phyloP scores from a whole-genome alignment of 805 yeast genomes.

The Candida railenensis region DNA sequence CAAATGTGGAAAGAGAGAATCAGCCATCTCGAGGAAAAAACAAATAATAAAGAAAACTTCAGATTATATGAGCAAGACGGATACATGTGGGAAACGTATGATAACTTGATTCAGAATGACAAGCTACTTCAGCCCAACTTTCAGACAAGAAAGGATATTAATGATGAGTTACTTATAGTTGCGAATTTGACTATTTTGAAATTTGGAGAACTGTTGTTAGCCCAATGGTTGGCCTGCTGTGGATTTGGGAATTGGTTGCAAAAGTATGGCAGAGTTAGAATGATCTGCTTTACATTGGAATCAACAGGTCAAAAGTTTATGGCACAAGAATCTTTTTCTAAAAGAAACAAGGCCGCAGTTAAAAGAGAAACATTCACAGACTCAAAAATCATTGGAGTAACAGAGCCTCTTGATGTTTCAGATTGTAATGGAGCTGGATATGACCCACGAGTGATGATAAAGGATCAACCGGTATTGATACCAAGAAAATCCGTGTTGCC shows the following conservation, averaged over 20 bases:
- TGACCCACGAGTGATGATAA: slow-evolving; percentile 35
- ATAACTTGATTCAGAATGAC: slow-evolving; percentile 44
- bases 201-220: slow-evolving; percentile 65
- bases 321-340: slow-evolving; percentile 49
- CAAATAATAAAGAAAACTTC: slow-evolving; percentile 31
- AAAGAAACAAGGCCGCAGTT: slow-evolving; percentile 62
- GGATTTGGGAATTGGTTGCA: slow-evolving; percentile 74
- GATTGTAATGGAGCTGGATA: slow-evolving; percentile 27
- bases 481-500: slow-evolving; percentile 29
- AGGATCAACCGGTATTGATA: slow-evolving; percentile 35
- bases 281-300: slow-evolving; percentile 68
- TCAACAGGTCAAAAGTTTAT: slow-evolving; percentile 52
- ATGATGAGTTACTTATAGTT: slow-evolving; percentile 54
- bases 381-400: slow-evolving; percentile 52
- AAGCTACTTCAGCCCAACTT: slow-evolving; percentile 35
- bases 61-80: slow-evolving; percentile 48
- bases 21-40: slow-evolving; percentile 17
- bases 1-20: slow-evolving; percentile 29
- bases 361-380: slow-evolving; percentile 66
- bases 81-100: slow-evolving; percentile 65
- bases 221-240: slow-evolving; percentile 73
- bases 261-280: slow-evolving; percentile 66
- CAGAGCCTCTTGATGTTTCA: slow-evolving; percentile 16
- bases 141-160: slow-evolving; percentile 38
- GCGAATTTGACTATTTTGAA: slow-evolving; percentile 54